Evolutionary conservation across 2,329 filamentous ascomycete species (phyloP), one percentile per base, ranked within the genome.

Genomic region (Paraphaeosphaeria sporulosa): DNA sequence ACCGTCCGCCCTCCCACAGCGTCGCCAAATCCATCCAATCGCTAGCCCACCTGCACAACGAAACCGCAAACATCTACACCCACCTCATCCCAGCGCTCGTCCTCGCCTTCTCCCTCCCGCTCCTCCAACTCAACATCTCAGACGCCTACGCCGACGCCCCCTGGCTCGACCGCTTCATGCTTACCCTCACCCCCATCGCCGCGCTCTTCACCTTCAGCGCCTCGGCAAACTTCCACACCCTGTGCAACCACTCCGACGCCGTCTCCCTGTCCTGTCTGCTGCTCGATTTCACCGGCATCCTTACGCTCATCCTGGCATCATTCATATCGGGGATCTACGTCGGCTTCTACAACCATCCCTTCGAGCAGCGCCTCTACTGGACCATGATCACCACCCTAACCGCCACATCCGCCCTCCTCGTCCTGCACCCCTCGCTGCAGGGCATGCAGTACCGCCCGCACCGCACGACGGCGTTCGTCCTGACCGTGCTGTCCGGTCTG

Each of bases 281-380:
- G 75, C 81, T 97, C 60, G 94, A 98, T 75, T 97, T 97, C 76
- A 87, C 93, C 9, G 94, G 94, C 19, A 98, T 98, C 69, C 90
- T 97, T 42, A 86, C 88, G 50, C 81, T 97, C 63, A 97, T 97
- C 61, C 90, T 93, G 58, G 93, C 94, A 12, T 93, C 90, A 73
- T 96, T 94, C 74, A 86, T 97, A 55, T 92, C 94, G 2, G 90
- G 90, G 58, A 80, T 98, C 62, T 84, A 84, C 68, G 84, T 84
- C 67, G 79, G 79, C 25, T 84, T 86, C 64, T 76, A 78, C 40
- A 80, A 79, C 59, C 67, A 78, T 7, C 55, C 69, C 0, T 38
- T 57, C 12, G 63, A 78, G 19, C 78, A 76, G 52, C 63, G 65
- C 4, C 51, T 70, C 0, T 84, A 84, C 68, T 81, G 78, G 78